Evolutionary conservation across 2,329 filamentous ascomycete species (phyloP), one percentile per base, ranked within the genome.

Genomic region (Chaetomiaceae sp.): DNA sequence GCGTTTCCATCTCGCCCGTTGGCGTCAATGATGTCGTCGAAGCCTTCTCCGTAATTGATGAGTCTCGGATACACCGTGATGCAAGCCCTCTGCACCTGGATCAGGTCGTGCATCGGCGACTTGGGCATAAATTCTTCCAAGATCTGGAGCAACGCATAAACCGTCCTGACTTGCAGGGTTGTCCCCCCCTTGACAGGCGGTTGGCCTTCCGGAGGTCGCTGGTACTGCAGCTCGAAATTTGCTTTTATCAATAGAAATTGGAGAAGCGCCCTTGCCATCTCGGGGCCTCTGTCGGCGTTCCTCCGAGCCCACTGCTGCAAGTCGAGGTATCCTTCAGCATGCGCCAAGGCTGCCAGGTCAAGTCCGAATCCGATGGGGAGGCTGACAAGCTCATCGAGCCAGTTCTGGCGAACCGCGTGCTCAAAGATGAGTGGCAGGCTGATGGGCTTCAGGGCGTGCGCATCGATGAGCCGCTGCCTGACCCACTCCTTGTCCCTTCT

Each of bases 11-110:
- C 82, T 61, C 84, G 81, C 40, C 90, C 87, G 65, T 95, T 96
- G 9, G 79, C 77, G 64, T 97, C 89, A 59, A 99, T 91, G 37
- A 97, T 84, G 53, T 94, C 88, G 68, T 99, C 90, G 58, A 87
- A 91, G 4, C 89, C 90, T 70, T 95, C 89, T 2, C 90, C 91
- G 62, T 96, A 97, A 65, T 99, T 99, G 75, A 99, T 96, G 27
- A 99, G 75, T 38, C 94, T 82, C 7, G 94, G 95, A 63, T 97
- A 99, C 1, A 88, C 86, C 52, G 91, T 91, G 58, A 99, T 90
- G 68, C 91, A 96, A 48, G 85, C 82, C 29, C 92, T 82, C 70
- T 96, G 91, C 25, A 96, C 81, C 13, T 84, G 74, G 45, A 94
- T 89, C 21, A 96, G 77, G 48, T 92, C 86, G 46, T 86, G 69